Base-by-base conservation (phyloP, 768 basidiomycete genomes). In the Rhodotorula kratochvilovae region DNA sequence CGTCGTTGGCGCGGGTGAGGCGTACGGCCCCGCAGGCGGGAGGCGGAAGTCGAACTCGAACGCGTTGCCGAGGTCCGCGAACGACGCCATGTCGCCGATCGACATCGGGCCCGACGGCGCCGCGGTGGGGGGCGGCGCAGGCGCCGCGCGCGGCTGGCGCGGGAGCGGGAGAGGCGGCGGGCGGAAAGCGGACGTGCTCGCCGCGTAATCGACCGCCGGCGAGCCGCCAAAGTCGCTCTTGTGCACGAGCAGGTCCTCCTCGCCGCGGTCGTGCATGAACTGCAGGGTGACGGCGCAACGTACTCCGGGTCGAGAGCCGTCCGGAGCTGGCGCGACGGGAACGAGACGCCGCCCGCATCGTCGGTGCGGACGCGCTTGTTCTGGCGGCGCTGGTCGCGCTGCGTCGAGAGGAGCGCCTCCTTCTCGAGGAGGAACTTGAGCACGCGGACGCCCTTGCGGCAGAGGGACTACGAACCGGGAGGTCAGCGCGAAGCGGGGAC, bases 391-490 rank as follows among this genome's bases (percentile, higher is more conserved):
- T 72, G 62, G 19, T 72, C 67, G 48, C 63, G 62, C 48, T 46
- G 59, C 19, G 67, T 31, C 16, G 35, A 23, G 19, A 72, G 50
- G n/a, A 31, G 2, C 15, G 63, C 53, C 33, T 72, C 71, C 43
- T 72, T 72, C 15, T 68, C 71, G 63, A 72, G 53, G 11, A 72
- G 48, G 59, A 72, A 72, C 36, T 46, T 35, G 39, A 72, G 35
- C 29, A 72, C 29, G 23, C 71, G 67, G n/a, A 55, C 56, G 43
- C 71, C 71, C 51, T 72, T 72, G 25, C 71, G 67, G 33, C 67
- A 68, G 21, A 72, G 55, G 36, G 54, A 64, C 71, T 72, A 23
- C 48, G 7, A 21, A n/a, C 15, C 15, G 35, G 11, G 23, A 29
- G 16, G 29, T 19, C 31, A n/a, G 23, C 23, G 27, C 15, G 23